A percentile compares a stretch with the other conserved stretches of the same genome.
Evolutionary conservation across 257 asterid species (phyloP).

Genomic region (Catharanthus roseus): DNA sequence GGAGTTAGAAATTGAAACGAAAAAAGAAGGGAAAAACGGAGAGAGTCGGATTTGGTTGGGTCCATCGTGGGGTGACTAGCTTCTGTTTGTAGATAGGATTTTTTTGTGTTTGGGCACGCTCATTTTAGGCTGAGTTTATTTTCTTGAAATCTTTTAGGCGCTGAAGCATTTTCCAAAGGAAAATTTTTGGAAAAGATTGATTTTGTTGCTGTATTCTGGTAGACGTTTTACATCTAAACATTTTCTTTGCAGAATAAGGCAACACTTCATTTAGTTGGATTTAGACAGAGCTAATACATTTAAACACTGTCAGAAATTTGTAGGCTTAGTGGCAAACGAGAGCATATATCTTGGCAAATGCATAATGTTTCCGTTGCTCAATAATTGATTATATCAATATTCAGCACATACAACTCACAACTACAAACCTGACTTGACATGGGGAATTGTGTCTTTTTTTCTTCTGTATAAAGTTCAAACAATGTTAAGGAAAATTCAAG

Average conservation of each 20-base stretch:
- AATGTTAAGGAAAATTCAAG: not conserved
- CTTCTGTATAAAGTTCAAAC: not conserved
- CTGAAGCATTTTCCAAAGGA: not conserved
- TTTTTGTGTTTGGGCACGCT: not conserved
- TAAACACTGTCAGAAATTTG: no score
- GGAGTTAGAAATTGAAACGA: no score
- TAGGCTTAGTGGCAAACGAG: not conserved
- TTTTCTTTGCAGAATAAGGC: not conserved
- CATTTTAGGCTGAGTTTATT: not conserved
- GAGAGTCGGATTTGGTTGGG: no score
- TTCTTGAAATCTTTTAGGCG: not conserved
- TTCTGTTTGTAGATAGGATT: not conserved
- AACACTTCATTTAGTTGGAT: not conserved
- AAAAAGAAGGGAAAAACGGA: no score
- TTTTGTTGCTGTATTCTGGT: not conserved
- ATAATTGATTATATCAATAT: not conserved
- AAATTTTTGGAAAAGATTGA: not conserved
- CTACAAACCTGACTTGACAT: no score
- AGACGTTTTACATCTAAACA: not conserved
- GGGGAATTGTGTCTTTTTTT: no score
- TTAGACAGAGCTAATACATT: no score
- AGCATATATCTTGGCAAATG: not conserved
- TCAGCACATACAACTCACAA: not conserved
- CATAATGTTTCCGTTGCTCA: no score
- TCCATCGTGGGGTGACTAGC: not conserved